These are phyloP conservation scores for Syzygium grande DNA, from an alignment of 345 rosid species.

Conservation along the genomic window DNA sequence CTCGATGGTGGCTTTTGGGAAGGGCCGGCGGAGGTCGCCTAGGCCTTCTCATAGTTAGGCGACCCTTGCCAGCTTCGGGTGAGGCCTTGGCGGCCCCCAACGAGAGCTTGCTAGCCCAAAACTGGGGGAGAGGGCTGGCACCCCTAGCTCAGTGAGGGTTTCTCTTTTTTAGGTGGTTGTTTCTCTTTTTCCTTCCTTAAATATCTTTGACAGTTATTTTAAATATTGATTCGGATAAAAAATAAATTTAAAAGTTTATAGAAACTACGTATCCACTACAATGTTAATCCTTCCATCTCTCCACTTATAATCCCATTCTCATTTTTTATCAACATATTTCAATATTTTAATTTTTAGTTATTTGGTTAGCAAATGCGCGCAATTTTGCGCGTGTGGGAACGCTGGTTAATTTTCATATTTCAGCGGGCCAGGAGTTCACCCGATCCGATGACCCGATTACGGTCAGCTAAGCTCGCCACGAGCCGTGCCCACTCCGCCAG, in stretches of 20 bases:
- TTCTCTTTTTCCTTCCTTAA: background rate
- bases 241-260: background rate
- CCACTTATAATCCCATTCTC: background rate
- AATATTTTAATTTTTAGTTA: background rate
- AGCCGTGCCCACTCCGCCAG: fast-evolving
- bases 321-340: background rate
- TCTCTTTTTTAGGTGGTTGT: background rate
- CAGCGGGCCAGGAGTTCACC: background rate
- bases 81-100: too few relatives aligned
- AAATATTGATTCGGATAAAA: background rate
- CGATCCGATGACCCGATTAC: background rate
- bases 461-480: background rate
- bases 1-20: too few relatives aligned
- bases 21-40: too few relatives aligned
- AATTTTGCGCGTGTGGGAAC: background rate
- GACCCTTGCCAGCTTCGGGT: too few relatives aligned
- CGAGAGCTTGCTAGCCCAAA: too few relatives aligned
- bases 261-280: background rate
- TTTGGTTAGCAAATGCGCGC: background rate
- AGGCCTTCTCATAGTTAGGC: too few relatives aligned
- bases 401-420: background rate
- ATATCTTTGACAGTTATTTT: background rate
- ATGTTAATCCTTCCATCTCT: background rate
- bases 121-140: too few relatives aligned
- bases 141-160: background rate